Percentiles rank a stretch among this genome's conserved stretches.
Conservation (phyloP, 2,329 filamentous ascomycete genomes). For the Aschersonia sp. region DNA sequence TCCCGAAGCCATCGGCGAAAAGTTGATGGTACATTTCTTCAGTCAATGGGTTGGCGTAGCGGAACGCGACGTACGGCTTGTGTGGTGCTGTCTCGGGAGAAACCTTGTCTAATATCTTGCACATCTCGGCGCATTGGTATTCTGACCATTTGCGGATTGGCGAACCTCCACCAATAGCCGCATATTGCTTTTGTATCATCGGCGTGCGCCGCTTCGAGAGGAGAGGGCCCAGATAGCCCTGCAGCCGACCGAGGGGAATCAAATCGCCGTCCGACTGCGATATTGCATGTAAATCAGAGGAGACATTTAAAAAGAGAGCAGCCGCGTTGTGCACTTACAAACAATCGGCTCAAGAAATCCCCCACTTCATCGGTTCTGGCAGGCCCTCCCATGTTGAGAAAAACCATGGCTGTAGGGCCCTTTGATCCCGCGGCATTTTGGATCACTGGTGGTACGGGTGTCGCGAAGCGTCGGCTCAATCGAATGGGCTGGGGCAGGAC, state of each 20-base stretch:
- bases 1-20: conserved; percentile 78
- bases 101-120: conserved; percentile 83
- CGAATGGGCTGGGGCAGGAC: conserved; percentile 14
- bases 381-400: conserved; percentile 97
- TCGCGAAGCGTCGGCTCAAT: conserved; percentile 20
- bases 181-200: conserved; percentile 93
- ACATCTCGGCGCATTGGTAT: conserved; percentile 87
- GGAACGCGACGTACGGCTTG: conserved; percentile 94
- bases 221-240: conserved; percentile 78
- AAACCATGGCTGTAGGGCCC: conserved; percentile 93
- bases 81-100: conserved; percentile 91
- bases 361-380: conserved; percentile 78
- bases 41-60: conserved; percentile 85
- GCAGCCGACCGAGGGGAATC: conserved; percentile 85
- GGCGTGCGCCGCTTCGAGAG: conserved; percentile 80
- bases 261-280: conserved; percentile 74
- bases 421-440: conserved; percentile 56
- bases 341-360: conserved; percentile 78
- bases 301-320: not conserved
- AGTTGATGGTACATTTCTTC: conserved; percentile 82
- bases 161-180: conserved; percentile 90
- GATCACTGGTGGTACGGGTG: conserved; percentile 56
- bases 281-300: conserved; percentile 2
- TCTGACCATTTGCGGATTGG: conserved; percentile 98
- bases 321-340: conserved; percentile 44